Conservation (phyloP, 2,329 filamentous ascomycete species). For the Niveomyces coronatus region DNA sequence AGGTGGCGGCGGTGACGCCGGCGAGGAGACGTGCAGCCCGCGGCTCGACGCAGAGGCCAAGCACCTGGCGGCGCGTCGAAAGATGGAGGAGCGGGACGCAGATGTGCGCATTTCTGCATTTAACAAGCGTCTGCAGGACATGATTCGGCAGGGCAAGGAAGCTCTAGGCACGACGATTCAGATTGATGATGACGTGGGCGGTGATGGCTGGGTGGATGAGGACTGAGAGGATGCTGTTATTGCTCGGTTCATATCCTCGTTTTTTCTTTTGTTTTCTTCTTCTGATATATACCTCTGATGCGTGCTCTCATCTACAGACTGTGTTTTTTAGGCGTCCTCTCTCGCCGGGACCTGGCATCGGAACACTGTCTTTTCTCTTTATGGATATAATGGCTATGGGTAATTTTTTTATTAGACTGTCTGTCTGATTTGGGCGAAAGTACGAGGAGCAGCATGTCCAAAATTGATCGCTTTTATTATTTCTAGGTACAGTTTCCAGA, state of each 20-base stretch:
- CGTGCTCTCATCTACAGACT: too few species aligned
- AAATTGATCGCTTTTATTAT: too few species aligned
- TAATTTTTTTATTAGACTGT: too few species aligned
- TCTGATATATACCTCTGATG: background rate
- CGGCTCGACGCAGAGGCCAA: conserved; percentile 57
- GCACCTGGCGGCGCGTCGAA: conserved; percentile 59
- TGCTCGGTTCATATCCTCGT: background rate
- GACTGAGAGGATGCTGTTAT: too few species aligned
- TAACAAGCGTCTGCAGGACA: conserved; percentile 67
- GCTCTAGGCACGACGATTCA: conserved; percentile 69
- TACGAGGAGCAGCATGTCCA: too few species aligned
- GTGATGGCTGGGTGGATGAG: conserved; percentile 31
- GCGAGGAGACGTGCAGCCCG: conserved; percentile 29
- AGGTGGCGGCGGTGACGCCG: conserved; percentile 14
- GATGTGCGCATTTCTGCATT: conserved; percentile 72
- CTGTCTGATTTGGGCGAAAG: too few species aligned
- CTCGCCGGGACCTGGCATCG: too few species aligned
- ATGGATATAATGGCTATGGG: too few species aligned
- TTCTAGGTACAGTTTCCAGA: too few species aligned
- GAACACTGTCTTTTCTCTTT: too few species aligned
- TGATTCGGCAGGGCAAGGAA: conserved; percentile 83
- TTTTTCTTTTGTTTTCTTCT: background rate
- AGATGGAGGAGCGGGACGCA: conserved; percentile 64
- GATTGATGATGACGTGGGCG: conserved; percentile 38
- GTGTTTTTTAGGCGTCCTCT: too few species aligned